These are phyloP conservation scores for Elongisporangium anandrum DNA, from an alignment of 352 stramenopile species.

Conservation along the genomic window DNA sequence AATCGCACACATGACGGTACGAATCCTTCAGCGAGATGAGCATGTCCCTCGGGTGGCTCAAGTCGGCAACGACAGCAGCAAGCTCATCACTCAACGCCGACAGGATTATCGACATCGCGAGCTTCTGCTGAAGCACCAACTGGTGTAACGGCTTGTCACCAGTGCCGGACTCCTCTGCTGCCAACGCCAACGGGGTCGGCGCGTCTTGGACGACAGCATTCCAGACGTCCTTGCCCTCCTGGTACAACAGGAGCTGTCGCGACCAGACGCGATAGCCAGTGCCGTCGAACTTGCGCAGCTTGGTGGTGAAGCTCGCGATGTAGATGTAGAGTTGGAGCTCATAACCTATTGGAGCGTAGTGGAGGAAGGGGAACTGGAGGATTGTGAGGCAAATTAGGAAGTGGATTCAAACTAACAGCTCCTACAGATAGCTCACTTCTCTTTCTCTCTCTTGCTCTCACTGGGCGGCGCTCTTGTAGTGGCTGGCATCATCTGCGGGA, in stretches of 20 bases:
- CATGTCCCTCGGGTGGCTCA: conserved; percentile 1
- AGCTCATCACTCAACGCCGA: conserved; percentile 1
- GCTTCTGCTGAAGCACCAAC: conserved; percentile 3
- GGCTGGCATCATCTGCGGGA: too few species aligned
- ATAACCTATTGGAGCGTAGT: too few species aligned
- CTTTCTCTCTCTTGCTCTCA: too few species aligned
- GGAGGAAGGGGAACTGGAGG: too few species aligned
- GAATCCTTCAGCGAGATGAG: conserved; percentile 1
- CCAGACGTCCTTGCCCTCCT: conserved; percentile 5
- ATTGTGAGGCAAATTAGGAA: too few species aligned
- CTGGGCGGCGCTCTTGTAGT: too few species aligned
- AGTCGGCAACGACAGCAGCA: neutral
- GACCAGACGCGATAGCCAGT: conserved; percentile 1
- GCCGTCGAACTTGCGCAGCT: conserved; percentile 7
- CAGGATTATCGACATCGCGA: conserved; percentile 4
- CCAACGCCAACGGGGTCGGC: neutral
- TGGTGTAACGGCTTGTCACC: conserved; percentile 3
- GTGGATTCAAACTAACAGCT: too few species aligned
- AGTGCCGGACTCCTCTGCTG: neutral
- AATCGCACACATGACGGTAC: conserved; percentile 4
- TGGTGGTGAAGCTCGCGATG: conserved; percentile 5
- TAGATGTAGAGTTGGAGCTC: neutral
- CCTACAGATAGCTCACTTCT: too few species aligned
- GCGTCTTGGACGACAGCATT: neutral
- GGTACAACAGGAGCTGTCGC: conserved; percentile 4